These are phyloP conservation scores for Ceratocystis cacaofunesta DNA, from an alignment of 2,329 filamentous ascomycete species.

Conservation along the genomic window DNA sequence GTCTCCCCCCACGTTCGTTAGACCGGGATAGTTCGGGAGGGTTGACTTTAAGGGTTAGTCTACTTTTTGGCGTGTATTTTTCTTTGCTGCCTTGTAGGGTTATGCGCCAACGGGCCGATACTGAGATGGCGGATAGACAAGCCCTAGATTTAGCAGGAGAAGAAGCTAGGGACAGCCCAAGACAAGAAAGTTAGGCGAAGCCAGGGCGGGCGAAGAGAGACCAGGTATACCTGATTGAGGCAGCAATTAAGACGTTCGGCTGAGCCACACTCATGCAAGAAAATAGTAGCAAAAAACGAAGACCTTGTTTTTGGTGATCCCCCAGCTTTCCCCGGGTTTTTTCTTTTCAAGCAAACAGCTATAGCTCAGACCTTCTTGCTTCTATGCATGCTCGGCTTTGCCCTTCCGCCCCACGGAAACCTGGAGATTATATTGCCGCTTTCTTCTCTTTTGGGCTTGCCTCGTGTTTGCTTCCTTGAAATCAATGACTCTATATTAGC, in stretches of 20 bases:
- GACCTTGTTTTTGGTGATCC: background rate
- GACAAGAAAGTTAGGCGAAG: background rate
- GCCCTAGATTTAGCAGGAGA: background rate
- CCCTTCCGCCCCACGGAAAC: background rate
- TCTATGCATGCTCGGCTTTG: background rate
- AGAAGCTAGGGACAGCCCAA: background rate
- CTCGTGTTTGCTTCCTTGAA: background rate
- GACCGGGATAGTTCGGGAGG: background rate
- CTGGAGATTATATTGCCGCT: background rate
- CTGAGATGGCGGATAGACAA: background rate
- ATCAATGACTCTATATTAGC: background rate
- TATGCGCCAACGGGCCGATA: background rate
- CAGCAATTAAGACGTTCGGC: background rate
- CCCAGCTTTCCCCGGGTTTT: slow-evolving; percentile 4
- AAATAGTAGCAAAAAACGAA: background rate
- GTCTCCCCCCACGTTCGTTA: background rate
- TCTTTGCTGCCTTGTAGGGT: no score
- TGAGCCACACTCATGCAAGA: background rate
- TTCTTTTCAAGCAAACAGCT: background rate
- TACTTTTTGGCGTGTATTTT: background rate
- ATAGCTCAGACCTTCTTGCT: background rate
- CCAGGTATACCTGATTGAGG: background rate
- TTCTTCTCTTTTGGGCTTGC: background rate
- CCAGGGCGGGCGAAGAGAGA: background rate
- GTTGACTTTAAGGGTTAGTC: background rate